Evolutionary conservation across 306 rosid species (phyloP).

Genomic region (Lathyrus aphaca): DNA sequence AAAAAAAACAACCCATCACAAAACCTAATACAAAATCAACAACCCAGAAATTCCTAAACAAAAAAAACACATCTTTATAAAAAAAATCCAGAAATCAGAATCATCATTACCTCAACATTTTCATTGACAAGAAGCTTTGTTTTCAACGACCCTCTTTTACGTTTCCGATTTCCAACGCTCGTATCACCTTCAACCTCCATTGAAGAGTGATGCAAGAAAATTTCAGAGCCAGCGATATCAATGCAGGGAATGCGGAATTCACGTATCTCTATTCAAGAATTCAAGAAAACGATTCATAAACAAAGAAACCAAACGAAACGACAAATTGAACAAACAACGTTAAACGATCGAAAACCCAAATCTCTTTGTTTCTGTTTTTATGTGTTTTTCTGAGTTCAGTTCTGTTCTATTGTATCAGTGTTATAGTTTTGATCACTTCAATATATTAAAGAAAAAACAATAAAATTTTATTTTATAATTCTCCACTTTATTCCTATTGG

Average conservation of each 20-base stretch:
- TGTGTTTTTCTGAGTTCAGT: constrained; percentile 20
- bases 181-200: constrained; percentile 42
- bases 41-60: constrained; percentile 9
- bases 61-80: constrained; percentile 3
- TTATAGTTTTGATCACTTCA: constrained; percentile 13
- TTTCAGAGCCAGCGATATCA: not conserved
- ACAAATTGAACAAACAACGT: not conserved
- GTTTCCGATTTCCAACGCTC: not conserved
- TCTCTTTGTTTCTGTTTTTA: not conserved
- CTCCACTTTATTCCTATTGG: not conserved
- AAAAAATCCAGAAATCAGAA: not conserved
- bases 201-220: not conserved
- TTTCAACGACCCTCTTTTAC: constrained; percentile 21
- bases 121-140: constrained; percentile 41
- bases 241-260: not conserved
- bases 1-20: not conserved
- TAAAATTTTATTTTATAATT: too few species aligned
- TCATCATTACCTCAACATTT: constrained; percentile 51
- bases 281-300: not conserved
- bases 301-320: not conserved
- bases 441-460: not conserved
- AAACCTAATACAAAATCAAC: constrained; percentile 1
- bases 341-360: constrained; percentile 1
- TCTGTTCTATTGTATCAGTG: not conserved
- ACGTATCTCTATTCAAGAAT: not conserved